Conservation (phyloP, 2,329 filamentous ascomycete genomes). For the Fusarium brachygibbosum region DNA sequence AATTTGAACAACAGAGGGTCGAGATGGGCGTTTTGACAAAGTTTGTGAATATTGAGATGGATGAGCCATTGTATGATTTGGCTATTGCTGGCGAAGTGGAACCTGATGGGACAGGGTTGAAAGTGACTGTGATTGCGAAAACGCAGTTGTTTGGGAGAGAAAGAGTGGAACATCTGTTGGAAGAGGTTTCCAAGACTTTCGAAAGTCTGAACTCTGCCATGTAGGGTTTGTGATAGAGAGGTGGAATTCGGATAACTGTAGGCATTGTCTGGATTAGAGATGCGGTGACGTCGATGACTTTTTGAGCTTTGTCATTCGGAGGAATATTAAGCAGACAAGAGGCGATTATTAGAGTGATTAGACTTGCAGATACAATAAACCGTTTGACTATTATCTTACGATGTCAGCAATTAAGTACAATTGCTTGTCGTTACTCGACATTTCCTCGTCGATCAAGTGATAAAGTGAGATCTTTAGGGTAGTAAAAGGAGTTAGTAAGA, state of each 20-base stretch:
- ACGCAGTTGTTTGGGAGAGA: neutral
- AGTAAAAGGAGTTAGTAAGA: neutral
- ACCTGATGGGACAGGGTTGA: conserved; percentile 6
- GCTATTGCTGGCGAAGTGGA: conserved; percentile 25
- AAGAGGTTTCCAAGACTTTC: conserved; percentile 2
- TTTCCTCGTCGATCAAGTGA: neutral
- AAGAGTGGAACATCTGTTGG: neutral
- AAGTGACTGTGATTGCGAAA: neutral
- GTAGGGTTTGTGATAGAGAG: no score
- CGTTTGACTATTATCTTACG: neutral
- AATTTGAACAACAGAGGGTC: conserved; percentile 11
- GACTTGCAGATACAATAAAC: no score
- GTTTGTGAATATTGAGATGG: conserved; percentile 7
- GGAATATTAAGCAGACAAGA: neutral
- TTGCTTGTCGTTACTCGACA: no score
- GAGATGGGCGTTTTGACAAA: conserved; percentile 26
- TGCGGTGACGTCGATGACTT: neutral
- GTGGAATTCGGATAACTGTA: no score
- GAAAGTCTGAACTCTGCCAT: neutral
- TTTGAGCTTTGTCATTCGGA: fast-evolving
- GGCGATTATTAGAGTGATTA: neutral
- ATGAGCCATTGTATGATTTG: conserved; percentile 21
- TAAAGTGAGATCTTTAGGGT: neutral
- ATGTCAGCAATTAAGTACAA: neutral
- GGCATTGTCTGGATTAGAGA: no score